phyloP scores from a whole-genome alignment of 2,329 filamentous ascomycete genomes.

The Colletotrichum lini region DNA sequence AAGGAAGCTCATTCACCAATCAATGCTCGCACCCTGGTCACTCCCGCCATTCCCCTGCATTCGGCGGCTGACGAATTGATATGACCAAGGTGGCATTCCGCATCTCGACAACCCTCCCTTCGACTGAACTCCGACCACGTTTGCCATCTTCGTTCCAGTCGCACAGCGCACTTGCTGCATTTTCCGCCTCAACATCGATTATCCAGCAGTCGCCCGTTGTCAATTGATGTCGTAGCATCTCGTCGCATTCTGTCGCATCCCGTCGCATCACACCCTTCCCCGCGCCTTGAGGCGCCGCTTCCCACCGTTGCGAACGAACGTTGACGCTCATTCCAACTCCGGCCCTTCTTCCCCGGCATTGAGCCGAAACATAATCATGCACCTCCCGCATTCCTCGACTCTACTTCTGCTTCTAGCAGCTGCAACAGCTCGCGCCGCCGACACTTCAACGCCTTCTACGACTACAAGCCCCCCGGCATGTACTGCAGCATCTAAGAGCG shows the following conservation, averaged over 20 bases:
- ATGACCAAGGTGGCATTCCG: conserved; percentile 27
- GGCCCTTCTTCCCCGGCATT: conserved; percentile 1
- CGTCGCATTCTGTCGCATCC: neutral
- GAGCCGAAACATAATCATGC: conserved; percentile 44
- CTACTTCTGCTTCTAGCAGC: conserved; percentile 55
- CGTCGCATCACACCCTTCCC: neutral
- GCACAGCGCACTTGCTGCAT: neutral
- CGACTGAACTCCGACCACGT: conserved; percentile 2
- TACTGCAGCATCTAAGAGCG: conserved; percentile 69
- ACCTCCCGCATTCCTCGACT: conserved; percentile 41
- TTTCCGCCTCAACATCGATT: neutral
- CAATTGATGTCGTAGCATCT: conserved; percentile 32
- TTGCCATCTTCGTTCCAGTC: neutral
- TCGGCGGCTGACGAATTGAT: conserved; percentile 34
- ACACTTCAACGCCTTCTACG: conserved; percentile 49
- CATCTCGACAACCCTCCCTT: neutral
- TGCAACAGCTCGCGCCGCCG: conserved; percentile 49
- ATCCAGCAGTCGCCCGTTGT: neutral
- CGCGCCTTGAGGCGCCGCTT: conserved; percentile 35
- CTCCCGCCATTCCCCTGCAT: conserved; percentile 35
- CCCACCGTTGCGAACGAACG: neutral
- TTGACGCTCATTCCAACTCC: conserved; percentile 14
- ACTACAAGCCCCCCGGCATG: conserved; percentile 64
- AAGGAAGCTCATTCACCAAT: conserved; percentile 37
- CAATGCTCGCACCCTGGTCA: conserved; percentile 34